Conservation (phyloP, 371 early-diverging fungal genomes). For the Circinella minor region DNA sequence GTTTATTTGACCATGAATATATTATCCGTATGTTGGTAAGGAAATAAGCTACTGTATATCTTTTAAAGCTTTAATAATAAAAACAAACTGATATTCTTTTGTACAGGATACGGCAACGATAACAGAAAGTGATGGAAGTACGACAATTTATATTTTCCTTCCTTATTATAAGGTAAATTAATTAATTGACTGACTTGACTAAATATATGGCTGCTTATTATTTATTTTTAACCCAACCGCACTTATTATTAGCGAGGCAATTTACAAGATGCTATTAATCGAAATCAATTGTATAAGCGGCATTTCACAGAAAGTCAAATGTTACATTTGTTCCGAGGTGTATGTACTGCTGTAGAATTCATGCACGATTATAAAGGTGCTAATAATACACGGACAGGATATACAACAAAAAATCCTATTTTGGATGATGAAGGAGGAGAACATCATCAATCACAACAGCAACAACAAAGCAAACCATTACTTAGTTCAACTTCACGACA, state of each 20-base stretch:
- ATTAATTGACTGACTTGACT: conserved; percentile 21
- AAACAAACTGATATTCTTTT: background rate
- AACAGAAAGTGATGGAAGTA: conserved; percentile 62
- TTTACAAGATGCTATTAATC: conserved; percentile 63
- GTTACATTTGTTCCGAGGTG: conserved; percentile 29
- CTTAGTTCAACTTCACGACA: conserved; percentile 55
- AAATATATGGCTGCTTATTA: background rate
- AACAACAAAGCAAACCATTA: conserved; percentile 43
- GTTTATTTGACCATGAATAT: conserved; percentile 68
- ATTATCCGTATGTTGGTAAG: conserved; percentile 71
- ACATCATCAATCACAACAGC: conserved; percentile 11
- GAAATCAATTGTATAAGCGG: conserved; percentile 45
- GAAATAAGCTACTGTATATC: conserved; percentile 5
- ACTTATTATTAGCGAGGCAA: conserved; percentile 54
- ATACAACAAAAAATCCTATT: conserved; percentile 18
- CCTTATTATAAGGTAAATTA: conserved; percentile 69
- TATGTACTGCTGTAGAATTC: conserved; percentile 22
- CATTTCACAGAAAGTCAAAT: conserved; percentile 59
- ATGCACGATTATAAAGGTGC: conserved; percentile 25
- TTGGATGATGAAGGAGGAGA: conserved; percentile 20
- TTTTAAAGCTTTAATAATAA: background rate
- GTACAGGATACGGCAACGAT: conserved; percentile 66
- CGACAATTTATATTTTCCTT: conserved; percentile 69
- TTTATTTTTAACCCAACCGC: background rate
- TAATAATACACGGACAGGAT: conserved; percentile 14